Conservation (phyloP, 2,329 filamentous ascomycete genomes). For the Tetracladium maxilliforme region DNA sequence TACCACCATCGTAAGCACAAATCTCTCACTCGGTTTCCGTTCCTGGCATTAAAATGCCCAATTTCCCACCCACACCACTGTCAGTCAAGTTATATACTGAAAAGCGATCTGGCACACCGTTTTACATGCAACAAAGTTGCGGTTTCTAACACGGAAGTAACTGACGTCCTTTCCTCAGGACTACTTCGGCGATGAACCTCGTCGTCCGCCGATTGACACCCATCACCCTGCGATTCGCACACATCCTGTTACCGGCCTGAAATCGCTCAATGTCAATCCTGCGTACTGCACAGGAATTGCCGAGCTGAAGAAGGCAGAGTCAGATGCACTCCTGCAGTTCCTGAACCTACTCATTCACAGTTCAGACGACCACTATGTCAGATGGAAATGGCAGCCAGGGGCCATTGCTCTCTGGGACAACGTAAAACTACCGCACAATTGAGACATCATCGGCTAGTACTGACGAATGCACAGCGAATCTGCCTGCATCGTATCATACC, state of each 20-base stretch:
- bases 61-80: no score
- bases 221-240: constrained; percentile 32
- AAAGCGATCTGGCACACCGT: no score
- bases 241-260: constrained; percentile 30
- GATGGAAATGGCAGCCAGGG: constrained; percentile 33
- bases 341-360: constrained; percentile 29
- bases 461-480: constrained; percentile 10
- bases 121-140: no score
- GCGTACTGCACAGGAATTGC: constrained; percentile 28
- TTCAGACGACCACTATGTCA: constrained; percentile 31
- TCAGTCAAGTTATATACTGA: no score
- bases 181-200: no score
- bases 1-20: no score
- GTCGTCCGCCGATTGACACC: constrained; percentile 27
- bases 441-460: constrained; percentile 1
- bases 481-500: constrained; percentile 25
- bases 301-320: constrained; percentile 31
- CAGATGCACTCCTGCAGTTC: constrained; percentile 29
- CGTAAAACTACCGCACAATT: constrained; percentile 14
- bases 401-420: constrained; percentile 37
- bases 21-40: no score
- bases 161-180: no score
- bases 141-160: no score
- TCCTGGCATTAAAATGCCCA: no score
- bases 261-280: constrained; percentile 27